These are phyloP conservation scores for Neurospora discreta DNA, from an alignment of 495 filamentous ascomycete species.

Conservation along the genomic window DNA sequence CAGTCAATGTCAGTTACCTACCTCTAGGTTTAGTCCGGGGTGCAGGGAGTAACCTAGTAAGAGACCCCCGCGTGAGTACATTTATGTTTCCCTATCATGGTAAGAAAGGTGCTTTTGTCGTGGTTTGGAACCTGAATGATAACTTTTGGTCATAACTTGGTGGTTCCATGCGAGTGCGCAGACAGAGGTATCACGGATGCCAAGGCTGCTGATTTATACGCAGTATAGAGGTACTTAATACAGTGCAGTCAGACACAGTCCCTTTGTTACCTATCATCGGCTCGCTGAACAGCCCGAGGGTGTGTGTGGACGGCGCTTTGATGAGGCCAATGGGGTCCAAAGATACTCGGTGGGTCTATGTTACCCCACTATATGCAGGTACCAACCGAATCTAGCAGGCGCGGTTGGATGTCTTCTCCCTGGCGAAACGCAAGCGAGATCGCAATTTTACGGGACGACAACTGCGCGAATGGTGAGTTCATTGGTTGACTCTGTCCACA, in stretches of 20 bases:
- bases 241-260: no score
- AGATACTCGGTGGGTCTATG: background rate
- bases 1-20: no score
- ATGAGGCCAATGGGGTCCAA: background rate
- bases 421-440: slow-evolving; percentile 8
- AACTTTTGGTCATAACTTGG: no score
- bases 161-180: no score
- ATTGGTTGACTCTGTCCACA: slow-evolving; percentile 5
- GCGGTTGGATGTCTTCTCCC: background rate
- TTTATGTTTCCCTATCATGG: background rate
- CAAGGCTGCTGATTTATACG: no score
- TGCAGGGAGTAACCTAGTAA: background rate
- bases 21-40: no score
- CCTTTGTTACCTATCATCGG: no score
- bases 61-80: background rate
- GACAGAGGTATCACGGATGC: no score
- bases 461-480: background rate
- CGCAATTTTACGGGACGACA: slow-evolving; percentile 1
- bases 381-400: background rate
- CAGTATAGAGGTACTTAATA: no score
- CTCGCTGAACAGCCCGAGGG: no score
- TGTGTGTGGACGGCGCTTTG: background rate
- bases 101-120: no score
- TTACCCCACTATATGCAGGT: slow-evolving; percentile 9
- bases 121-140: no score